Evolutionary conservation across 495 filamentous ascomycete species (phyloP).

Genomic region (Hypomontagnella monticulosa): DNA sequence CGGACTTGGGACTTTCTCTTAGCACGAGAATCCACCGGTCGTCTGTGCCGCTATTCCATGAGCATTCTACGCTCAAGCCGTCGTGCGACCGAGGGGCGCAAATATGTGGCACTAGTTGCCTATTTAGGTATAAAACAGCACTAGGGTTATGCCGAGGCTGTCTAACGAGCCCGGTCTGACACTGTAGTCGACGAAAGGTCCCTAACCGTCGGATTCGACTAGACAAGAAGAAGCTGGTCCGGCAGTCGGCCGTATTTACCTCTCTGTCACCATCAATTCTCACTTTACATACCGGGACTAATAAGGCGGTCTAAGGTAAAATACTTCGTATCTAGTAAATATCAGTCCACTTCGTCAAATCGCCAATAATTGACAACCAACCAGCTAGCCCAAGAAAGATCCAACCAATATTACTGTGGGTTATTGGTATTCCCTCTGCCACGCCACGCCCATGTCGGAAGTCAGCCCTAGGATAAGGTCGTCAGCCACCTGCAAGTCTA

Average conservation of each 20-base stretch:
- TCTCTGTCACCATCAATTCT: too few species aligned
- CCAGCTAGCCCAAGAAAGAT: neutral
- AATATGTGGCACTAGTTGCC: conserved; percentile 15
- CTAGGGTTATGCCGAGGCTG: neutral
- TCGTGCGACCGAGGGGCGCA: conserved; percentile 1
- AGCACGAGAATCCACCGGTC: neutral
- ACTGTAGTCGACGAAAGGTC: too few species aligned
- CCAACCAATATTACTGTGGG: neutral
- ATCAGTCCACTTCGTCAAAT: neutral
- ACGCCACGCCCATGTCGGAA: neutral
- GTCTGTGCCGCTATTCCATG: neutral
- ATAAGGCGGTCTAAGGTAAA: neutral
- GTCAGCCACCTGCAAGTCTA: conserved; percentile 8
- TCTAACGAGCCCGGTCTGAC: too few species aligned
- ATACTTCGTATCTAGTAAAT: too few species aligned
- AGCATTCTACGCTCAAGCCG: conserved; percentile 10
- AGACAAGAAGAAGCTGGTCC: too few species aligned
- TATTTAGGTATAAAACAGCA: conserved; percentile 8
- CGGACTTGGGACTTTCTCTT: neutral
- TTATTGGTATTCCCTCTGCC: neutral
- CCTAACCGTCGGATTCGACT: too few species aligned
- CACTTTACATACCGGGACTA: neutral
- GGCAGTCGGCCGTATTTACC: too few species aligned
- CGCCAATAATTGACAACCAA: neutral
- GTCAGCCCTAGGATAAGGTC: conserved; percentile 14